phyloP scores from a whole-genome alignment of 805 yeast genomes.

The Henningerozyma blattae region DNA sequence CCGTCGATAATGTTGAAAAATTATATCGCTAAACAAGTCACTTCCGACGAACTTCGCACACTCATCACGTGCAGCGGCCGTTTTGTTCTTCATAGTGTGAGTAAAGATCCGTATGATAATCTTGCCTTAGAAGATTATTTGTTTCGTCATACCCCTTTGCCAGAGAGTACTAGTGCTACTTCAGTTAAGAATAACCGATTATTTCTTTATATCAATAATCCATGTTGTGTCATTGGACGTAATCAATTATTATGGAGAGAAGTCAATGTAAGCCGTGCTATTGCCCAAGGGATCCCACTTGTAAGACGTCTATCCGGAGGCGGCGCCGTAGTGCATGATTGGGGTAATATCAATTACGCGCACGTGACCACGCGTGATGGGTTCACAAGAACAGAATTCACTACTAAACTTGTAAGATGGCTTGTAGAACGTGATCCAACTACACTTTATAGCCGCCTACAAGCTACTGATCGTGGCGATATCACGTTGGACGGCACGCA shows the following conservation, averaged over 20 bases:
- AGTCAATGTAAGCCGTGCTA: constrained; percentile 49
- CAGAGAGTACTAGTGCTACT: constrained; percentile 10
- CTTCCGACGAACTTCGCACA: no score
- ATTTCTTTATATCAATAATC: constrained; percentile 61
- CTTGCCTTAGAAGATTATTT: constrained; percentile 74
- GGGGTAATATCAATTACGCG: constrained; percentile 79
- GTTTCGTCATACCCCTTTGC: constrained; percentile 47
- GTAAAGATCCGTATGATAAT: constrained; percentile 59
- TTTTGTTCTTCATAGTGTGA: constrained; percentile 38
- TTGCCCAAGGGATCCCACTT: constrained; percentile 31
- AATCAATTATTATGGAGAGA: constrained; percentile 95
- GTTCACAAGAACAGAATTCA: constrained; percentile 50
- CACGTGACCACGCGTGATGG: constrained; percentile 57
- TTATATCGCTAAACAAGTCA: no score
- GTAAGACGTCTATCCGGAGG: constrained; percentile 85
- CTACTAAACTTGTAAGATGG: constrained; percentile 32
- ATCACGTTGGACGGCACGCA: constrained; percentile 36
- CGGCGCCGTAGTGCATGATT: constrained; percentile 92
- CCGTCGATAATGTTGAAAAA: no score
- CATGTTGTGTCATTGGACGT: constrained; percentile 90
- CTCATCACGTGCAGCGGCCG: no score
- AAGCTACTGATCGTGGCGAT: constrained; percentile 71
- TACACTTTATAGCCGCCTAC: no score
- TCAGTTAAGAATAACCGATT: constrained; percentile 36
- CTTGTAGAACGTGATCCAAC: no score